phyloP scores from a whole-genome alignment of 2,329 filamentous ascomycete genomes.

The Cucurbitaria berberidis region DNA sequence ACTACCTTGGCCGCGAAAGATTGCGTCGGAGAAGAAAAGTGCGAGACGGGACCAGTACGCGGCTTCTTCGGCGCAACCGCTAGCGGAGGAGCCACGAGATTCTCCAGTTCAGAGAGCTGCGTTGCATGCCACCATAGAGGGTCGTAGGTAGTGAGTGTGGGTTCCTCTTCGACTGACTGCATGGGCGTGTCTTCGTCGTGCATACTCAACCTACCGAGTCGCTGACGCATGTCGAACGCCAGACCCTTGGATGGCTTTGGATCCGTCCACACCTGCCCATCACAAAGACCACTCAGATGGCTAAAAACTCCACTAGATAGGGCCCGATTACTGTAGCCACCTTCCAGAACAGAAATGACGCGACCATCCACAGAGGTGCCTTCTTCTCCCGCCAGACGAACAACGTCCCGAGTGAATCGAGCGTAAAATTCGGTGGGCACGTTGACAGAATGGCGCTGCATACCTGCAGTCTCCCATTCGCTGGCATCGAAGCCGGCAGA shows the following conservation, averaged over 20 bases:
- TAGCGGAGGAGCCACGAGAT: conserved; percentile 39
- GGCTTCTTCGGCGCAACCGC: conserved; percentile 63
- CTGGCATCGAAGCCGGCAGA: conserved; percentile 97
- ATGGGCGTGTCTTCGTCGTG: conserved; percentile 25
- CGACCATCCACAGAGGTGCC: conserved; percentile 79
- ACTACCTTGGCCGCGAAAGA: conserved; percentile 83
- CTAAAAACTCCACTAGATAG: conserved; percentile 87
- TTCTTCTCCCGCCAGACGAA: conserved; percentile 80
- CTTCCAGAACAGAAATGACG: conserved; percentile 91
- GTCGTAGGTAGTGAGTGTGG: conserved; percentile 44
- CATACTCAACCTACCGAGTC: conserved; percentile 53
- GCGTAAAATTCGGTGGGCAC: conserved; percentile 98
- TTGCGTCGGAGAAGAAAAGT: conserved; percentile 86
- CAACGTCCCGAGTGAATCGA: conserved; percentile 83
- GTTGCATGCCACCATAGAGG: conserved; percentile 54
- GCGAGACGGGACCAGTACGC: conserved; percentile 65
- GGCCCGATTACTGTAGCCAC: conserved; percentile 93
- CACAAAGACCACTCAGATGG: conserved; percentile 82
- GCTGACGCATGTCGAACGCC: conserved; percentile 64
- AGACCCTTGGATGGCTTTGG: conserved; percentile 54
- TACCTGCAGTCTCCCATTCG: conserved; percentile 88
- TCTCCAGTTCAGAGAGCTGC: conserved; percentile 42
- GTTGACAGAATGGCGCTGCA: conserved; percentile 96
- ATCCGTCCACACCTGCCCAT: conserved; percentile 52
- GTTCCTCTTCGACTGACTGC: conserved; percentile 25